Conservation (phyloP, 352 stramenopile genomes). For the Pythium dissotocum region DNA sequence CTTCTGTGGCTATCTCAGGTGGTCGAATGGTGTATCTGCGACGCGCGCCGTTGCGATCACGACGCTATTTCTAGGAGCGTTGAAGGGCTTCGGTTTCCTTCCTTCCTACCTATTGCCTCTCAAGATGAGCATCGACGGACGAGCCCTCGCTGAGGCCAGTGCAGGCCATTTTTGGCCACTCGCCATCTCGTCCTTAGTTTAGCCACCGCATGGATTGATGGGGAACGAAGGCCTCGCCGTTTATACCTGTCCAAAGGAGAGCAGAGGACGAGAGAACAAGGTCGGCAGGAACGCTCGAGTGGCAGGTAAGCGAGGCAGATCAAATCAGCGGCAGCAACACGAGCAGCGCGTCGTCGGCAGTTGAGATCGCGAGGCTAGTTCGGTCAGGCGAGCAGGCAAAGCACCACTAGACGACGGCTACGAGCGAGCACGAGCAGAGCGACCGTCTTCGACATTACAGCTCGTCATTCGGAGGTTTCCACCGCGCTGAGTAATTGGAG, state of each 20-base stretch:
- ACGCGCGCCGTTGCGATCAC: not conserved
- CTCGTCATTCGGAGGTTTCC: conserved; percentile 8
- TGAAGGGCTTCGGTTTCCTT: not conserved
- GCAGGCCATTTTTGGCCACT: not conserved
- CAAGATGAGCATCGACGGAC: not conserved
- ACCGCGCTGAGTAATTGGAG: not conserved
- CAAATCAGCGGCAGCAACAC: not conserved
- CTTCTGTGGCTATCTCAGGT: conserved; percentile 2
- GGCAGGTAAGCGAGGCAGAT: not conserved
- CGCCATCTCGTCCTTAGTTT: conserved; percentile 17
- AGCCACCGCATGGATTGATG: conserved; percentile 11
- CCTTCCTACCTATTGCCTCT: not conserved
- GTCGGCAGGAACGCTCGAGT: conserved; percentile 12
- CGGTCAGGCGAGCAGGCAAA: conserved; percentile 8
- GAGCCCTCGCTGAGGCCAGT: not conserved
- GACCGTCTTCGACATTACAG: not conserved
- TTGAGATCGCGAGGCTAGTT: conserved; percentile 13
- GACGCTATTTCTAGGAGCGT: not conserved
- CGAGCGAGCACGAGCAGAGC: not conserved
- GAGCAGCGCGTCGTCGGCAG: conserved; percentile 1
- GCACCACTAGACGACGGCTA: not conserved
- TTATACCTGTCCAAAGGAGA: conserved; percentile 10
- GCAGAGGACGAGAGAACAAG: conserved; percentile 24
- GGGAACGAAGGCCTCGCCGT: conserved; percentile 3
- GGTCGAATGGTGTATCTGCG: conserved; percentile 1